A percentile compares a stretch with the other conserved stretches of the same genome.
phyloP scores from a whole-genome alignment of 352 stramenopile genomes.

The Phytopythium litorale region DNA sequence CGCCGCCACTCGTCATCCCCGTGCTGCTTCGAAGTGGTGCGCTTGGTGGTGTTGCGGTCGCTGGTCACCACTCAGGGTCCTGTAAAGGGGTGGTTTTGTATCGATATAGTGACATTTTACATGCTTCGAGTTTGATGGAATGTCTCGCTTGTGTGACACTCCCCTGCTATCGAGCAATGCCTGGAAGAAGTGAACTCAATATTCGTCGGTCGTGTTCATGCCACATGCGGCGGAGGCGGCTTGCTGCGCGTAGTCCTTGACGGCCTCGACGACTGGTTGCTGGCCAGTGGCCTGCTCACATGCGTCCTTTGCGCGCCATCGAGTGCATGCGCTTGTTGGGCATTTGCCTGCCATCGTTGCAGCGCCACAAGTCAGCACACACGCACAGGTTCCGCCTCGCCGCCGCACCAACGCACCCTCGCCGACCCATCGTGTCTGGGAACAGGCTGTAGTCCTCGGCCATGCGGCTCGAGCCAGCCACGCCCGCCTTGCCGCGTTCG shows the following conservation, averaged over 20 bases:
- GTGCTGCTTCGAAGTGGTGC: neutral
- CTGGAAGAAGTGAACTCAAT: no score
- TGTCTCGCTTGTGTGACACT: no score
- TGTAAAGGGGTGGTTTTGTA: no score
- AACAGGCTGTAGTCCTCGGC: constrained; percentile 47
- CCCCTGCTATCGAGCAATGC: no score
- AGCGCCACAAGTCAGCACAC: neutral
- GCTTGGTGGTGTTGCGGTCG: no score
- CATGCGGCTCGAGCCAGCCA: constrained; percentile 22
- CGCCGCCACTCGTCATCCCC: constrained; percentile 21
- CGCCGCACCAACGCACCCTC: constrained; percentile 31
- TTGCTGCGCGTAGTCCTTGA: neutral
- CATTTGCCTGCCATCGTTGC: constrained; percentile 18
- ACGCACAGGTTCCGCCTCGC: no score
- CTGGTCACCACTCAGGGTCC: no score
- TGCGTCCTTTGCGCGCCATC: constrained; percentile 57
- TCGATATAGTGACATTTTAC: no score
- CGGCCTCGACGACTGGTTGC: neutral
- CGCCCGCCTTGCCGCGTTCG: constrained; percentile 44
- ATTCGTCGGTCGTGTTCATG: neutral
- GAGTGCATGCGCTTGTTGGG: constrained; percentile 44
- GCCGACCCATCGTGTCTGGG: constrained; percentile 33
- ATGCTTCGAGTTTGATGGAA: no score
- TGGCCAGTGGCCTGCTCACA: constrained; percentile 18
- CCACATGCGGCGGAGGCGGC: neutral